Evolutionary conservation across 495 filamentous ascomycete species (phyloP), one percentile per base, ranked within the genome.

Genomic region (Penicillium dipodomyicola): DNA sequence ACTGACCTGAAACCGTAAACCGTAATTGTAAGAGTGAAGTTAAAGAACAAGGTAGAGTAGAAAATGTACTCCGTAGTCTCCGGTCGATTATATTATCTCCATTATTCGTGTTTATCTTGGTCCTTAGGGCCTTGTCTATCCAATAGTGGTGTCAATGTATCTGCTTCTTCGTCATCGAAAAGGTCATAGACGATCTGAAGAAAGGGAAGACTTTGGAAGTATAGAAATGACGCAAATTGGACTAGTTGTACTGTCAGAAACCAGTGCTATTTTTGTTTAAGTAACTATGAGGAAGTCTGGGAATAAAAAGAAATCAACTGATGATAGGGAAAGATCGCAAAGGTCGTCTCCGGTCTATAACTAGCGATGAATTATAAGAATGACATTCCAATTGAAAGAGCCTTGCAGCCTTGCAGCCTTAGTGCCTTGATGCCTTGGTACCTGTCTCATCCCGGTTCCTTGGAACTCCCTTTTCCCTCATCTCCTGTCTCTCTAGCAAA

Each of bases 301-400:
- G 27, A 29, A 30, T 30, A 30, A 8, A 10, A 10, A 6, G 9
- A 30, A 10, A 9, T 8, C 2, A 30, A 30, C 9, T 10, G 29
- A 30, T 20, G 20, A 20, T 2, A 20, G 2, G 20, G 2, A 20
- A 20, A 20, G 2, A 20, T 20, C 20, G 20, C 20, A 20, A 20
- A 20, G 20, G 20, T 4, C 4, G 15, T 35, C 12, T 35, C 12
- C 12, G 33, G 12, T 35, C 12, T 15, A 35, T 37, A 15, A 0
- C 29, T 37, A 15, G 0, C 29, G 6, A 37, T 15, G 33, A 15
- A 15, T 20, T 6, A 15, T 15, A 37, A 12, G 32, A 40, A 19
- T 29, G 41, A 52, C 61, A 66, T 61, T 63, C 63, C 63, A 33
- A 27, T 40, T 22, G 60, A 54, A 29, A 29, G 27, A 29, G 6